phyloP scores from a whole-genome alignment of 495 filamentous ascomycete genomes.

The Wilcoxina mikolae region DNA sequence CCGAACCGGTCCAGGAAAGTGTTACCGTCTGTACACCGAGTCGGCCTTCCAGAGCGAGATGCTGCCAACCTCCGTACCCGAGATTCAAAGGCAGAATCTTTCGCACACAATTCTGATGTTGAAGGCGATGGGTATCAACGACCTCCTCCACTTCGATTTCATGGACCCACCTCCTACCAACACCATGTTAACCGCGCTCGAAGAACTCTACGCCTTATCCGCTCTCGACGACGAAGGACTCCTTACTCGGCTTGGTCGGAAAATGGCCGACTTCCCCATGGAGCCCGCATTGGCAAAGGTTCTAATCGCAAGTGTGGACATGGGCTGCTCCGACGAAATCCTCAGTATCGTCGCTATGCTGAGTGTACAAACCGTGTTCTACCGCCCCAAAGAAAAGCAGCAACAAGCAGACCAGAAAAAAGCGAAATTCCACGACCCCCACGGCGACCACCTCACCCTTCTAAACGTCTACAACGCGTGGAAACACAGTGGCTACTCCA shows the following conservation, averaged over 20 bases:
- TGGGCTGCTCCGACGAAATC: constrained; percentile 84
- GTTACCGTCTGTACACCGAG: constrained; percentile 92
- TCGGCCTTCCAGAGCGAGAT: constrained; percentile 92
- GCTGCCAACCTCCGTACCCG: constrained; percentile 87
- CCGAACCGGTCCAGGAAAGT: constrained; percentile 89
- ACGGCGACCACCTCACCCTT: constrained; percentile 85
- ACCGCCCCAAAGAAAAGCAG: constrained; percentile 93
- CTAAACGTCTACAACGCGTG: constrained; percentile 95
- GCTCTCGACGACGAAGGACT: constrained; percentile 95
- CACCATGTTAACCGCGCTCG: constrained; percentile 90
- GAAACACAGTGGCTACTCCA: constrained; percentile 67
- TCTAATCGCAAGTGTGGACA: constrained; percentile 70
- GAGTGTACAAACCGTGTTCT: constrained; percentile 69
- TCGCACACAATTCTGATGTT: constrained; percentile 92
- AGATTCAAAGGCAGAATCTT: constrained; percentile 95
- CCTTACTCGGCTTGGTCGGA: constrained; percentile 76
- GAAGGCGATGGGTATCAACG: constrained; percentile 98
- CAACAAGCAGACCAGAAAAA: constrained; percentile 94
- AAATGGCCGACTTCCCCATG: constrained; percentile 98
- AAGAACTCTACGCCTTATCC: constrained; percentile 83
- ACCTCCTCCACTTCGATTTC: constrained; percentile 93
- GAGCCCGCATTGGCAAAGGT: constrained; percentile 63
- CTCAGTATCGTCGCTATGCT: constrained; percentile 93
- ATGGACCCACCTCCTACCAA: constrained; percentile 97
- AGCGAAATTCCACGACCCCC: constrained; percentile 87